Base-by-base conservation (phyloP, 495 filamentous ascomycete species). In the Pseudoneurospora amorphoporcata region DNA sequence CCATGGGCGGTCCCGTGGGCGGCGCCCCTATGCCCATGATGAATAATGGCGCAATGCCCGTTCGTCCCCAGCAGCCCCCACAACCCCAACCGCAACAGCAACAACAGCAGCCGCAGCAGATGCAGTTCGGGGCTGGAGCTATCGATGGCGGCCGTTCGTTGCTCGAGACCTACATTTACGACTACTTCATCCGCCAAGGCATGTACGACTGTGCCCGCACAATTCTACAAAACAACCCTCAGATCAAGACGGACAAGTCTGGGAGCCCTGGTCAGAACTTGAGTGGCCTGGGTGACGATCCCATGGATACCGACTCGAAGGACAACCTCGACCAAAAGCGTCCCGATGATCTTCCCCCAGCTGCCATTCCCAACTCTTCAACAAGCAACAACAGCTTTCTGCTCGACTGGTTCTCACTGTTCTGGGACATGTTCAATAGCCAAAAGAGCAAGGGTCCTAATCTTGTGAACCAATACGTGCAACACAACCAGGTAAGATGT, bases 131-230 rank as follows among this genome's bases (percentile, higher is more conserved):
- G 12, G 14, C 53, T 17, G 53, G 53, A 17, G 12, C 53, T 17
- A 78, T 77, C 72, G 81, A 84, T 65, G 80, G 82, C 58, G 85
- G 81, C 53, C 81, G 83, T 69, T 79, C 82, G 2, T 73, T 85
- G 6, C 89, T 98, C 39, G 96, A 98, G 83, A 97, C 94, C 3
- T 97, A 95, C 79, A 99, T 99, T 73, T 98, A 98, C 85, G 94
- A 97, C 76, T 98, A 98, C 80, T 94, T 99, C 72, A 82, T 97
- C 45, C 91, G 91, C 77, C 91, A 92, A 80, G 87, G 87, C 70
- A 91, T 96, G 85, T 90, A 88, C 76, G 91, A 94, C 69, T 90
- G 90, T 75, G 95, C 95, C 72, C 88, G 90, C 76, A 86, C 89
- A 19, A 83, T 98, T 45, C 81, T 92, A 68, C 86, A 88, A 69